These are phyloP conservation scores for Beauveria caledonica DNA, from an alignment of 2,329 filamentous ascomycete species.

Conservation along the genomic window DNA sequence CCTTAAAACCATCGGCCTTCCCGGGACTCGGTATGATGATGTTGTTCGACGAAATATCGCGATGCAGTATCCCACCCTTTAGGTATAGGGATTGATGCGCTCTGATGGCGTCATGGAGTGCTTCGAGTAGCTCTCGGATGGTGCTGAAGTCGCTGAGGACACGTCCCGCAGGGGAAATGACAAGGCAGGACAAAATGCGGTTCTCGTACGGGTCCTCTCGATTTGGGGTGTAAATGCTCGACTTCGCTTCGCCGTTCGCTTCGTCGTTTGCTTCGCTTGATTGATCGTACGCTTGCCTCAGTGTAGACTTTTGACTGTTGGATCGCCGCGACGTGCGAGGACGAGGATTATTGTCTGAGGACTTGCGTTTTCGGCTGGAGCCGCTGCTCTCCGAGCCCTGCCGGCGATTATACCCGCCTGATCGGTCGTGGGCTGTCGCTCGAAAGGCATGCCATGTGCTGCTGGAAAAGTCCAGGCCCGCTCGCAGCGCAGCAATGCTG, in stretches of 20 bases:
- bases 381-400: not conserved
- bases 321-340: constrained; percentile 10
- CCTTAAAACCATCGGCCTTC: constrained; percentile 14
- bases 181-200: constrained; percentile 8
- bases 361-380: constrained; percentile 9
- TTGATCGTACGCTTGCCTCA: not conserved
- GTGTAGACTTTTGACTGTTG: constrained; percentile 12
- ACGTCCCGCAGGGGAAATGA: constrained; percentile 14
- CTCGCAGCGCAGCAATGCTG: not conserved
- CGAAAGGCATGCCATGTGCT: constrained; percentile 1
- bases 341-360: constrained; percentile 4
- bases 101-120: constrained; percentile 26
- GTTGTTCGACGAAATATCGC: constrained; percentile 28
- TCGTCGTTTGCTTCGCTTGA: constrained; percentile 2
- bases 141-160: constrained; percentile 16
- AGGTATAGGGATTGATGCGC: constrained; percentile 27
- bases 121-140: constrained; percentile 25
- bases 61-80: constrained; percentile 26
- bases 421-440: not conserved
- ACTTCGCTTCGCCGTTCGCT: constrained; percentile 1
- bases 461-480: constrained; percentile 1
- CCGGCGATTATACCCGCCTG: not conserved
- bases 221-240: constrained; percentile 11
- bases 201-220: constrained; percentile 13
- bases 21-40: constrained; percentile 25